phyloP scores from a whole-genome alignment of 495 filamentous ascomycete species.

The Neurospora intermedia region DNA sequence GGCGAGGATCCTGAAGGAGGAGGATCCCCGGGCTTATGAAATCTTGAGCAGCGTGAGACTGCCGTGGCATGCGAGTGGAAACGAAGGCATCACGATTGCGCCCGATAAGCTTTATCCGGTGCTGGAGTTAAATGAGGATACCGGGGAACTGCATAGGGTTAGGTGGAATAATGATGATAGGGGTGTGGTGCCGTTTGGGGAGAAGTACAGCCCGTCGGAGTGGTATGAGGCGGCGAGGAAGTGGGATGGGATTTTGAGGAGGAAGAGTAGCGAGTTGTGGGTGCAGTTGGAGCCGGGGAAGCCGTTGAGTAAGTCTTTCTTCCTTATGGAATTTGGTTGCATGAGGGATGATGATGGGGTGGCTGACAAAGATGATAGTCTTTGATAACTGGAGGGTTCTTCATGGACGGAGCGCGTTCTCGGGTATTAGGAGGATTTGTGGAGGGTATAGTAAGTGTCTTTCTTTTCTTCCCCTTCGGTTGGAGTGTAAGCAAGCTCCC shows the following conservation, averaged over 20 bases:
- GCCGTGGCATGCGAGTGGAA: constrained; percentile 73
- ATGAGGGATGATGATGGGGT: background rate
- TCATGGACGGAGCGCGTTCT: constrained; percentile 73
- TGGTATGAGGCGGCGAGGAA: constrained; percentile 72
- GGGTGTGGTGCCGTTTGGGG: constrained; percentile 41
- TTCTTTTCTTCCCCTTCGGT: background rate
- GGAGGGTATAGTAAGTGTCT: constrained; percentile 69
- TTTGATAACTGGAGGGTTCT: constrained; percentile 95
- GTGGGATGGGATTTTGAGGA: constrained; percentile 51
- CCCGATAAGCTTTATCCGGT: constrained; percentile 58
- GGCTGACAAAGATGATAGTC: constrained; percentile 34
- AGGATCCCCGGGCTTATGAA: constrained; percentile 39
- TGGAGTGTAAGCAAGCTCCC: background rate
- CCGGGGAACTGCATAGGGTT: constrained; percentile 47
- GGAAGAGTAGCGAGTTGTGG: constrained; percentile 51
- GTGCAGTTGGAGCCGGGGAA: constrained; percentile 68
- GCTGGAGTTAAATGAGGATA: constrained; percentile 41
- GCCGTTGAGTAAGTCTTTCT: constrained; percentile 50
- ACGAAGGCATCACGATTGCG: constrained; percentile 67
- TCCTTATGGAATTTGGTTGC: background rate
- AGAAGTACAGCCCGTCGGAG: constrained; percentile 21
- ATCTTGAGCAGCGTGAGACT: constrained; percentile 43
- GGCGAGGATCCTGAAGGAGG: constrained; percentile 41
- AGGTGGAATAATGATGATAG: constrained; percentile 92
- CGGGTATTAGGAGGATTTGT: constrained; percentile 75